Evolutionary conservation across 1,284 basidiomycete species (phyloP), one percentile per base, ranked within the genome.

Genomic region (Cerrena zonata): DNA sequence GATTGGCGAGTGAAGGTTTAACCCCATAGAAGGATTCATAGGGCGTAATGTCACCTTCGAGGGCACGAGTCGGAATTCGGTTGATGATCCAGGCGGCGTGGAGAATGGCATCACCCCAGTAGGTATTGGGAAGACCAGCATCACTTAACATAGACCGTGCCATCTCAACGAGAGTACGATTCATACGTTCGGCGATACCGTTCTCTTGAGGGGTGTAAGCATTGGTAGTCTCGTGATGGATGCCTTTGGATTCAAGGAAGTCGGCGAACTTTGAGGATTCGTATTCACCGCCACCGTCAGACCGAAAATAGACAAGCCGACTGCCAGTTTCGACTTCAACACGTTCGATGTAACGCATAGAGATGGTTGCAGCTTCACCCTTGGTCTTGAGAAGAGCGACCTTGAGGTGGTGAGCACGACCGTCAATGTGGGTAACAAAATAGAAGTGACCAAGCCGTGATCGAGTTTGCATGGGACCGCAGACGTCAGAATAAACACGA

Each of bases 231-330:
- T 58, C 49, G 24, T 57, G 56, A 19, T 52, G 37, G 26, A 58
- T 58, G 1, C 60, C 58, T 12, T 51, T 45, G 1, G 4, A 21
- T 7, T 13, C 37, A 19, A 51, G 43, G 42, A 49, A 50, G 3
- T 25, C 47, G 2, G 36, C 40, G 30, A 55, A 47, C 10, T 39
- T 26, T n/a, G 42, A 30, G 11, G 48, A 49, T 23, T 34, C 36
- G 22, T 53, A 53, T 27, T 53, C 49, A 4, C 52, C 45, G 5
- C 49, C 50, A 19, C 54, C n/a, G 30, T 52, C 56, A 55, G 49
- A 45, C 5, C 48, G 50, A 13, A 51, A 39, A 22, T 23, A 50
- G 63, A 10, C 86, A 21, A 56, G 42, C 13, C 77, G 61, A 74
- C 76, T 4, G 13, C 48, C 53, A 11, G 56, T 50, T 77, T 72